Conservation (phyloP, 805 yeast species). For the Candida succiphila region DNA sequence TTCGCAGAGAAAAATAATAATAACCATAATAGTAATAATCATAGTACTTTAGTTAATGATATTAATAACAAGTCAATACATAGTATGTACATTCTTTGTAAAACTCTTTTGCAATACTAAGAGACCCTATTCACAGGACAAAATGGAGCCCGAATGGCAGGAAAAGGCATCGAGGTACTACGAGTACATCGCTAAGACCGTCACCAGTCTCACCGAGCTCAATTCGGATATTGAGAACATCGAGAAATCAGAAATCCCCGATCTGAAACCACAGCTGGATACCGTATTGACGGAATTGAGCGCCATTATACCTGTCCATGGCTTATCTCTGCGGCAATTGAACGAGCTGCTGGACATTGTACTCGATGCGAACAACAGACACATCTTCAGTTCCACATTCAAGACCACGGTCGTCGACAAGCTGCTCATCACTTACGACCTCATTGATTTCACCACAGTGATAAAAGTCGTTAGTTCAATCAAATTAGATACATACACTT, state of each 20-base stretch:
- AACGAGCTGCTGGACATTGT: constrained; percentile 11
- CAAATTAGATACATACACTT: constrained; percentile 8
- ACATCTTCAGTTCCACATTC: constrained; percentile 5
- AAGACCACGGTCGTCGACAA: constrained; percentile 7
- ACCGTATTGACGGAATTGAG: not conserved
- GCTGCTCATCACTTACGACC: constrained; percentile 11
- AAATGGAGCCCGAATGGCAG: no score
- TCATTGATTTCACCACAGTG: constrained; percentile 13
- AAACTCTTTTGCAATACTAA: no score
- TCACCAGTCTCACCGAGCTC: not conserved
- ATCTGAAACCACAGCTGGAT: not conserved
- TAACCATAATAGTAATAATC: no score
- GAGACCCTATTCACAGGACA: no score
- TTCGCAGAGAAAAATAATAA: no score
- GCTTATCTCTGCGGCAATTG: constrained; percentile 10
- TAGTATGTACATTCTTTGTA: no score
- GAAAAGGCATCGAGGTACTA: no score
- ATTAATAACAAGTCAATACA: no score
- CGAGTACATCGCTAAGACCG: not conserved
- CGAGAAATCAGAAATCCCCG: not conserved
- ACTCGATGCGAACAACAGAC: constrained; percentile 7
- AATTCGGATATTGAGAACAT: not conserved
- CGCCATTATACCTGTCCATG: constrained; percentile 12
- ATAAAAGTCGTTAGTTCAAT: constrained; percentile 12
- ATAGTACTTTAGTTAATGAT: no score